phyloP scores from a whole-genome alignment of 345 rosid species.

The Reutealis trisperma region DNA sequence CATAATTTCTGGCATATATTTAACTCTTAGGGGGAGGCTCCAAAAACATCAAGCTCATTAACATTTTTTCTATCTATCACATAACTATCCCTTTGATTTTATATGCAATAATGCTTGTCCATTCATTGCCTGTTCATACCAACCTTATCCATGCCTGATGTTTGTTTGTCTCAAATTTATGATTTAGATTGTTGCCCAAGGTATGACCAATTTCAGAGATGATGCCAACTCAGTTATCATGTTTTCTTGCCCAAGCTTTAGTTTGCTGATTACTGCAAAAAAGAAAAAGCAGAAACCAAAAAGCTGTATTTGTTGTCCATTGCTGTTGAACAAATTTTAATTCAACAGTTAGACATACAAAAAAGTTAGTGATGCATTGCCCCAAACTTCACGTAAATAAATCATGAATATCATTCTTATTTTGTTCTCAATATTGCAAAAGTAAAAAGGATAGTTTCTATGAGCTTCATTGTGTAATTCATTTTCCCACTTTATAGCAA shows the following conservation, averaged over 20 bases:
- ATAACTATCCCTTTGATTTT: background rate
- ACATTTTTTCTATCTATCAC: too few relatives aligned
- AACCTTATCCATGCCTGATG: too few relatives aligned
- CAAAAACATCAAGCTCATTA: background rate
- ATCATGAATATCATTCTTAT: background rate
- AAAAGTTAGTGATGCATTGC: background rate
- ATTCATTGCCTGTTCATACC: too few relatives aligned
- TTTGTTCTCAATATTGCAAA: background rate
- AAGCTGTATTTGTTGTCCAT: background rate
- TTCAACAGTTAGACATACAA: background rate
- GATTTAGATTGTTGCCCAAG: background rate
- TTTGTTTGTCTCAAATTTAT: background rate
- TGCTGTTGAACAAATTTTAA: background rate
- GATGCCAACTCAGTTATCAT: background rate
- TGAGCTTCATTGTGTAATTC: background rate
- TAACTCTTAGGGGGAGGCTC: background rate
- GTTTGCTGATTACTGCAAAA: background rate
- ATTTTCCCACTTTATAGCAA: conserved; percentile 44
- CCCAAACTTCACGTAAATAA: background rate
- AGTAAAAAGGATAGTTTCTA: background rate
- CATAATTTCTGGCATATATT: background rate
- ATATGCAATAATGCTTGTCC: background rate
- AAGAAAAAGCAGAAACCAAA: background rate
- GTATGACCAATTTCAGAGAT: background rate
- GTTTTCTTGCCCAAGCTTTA: background rate